These are phyloP conservation scores for Scheffersomyces spartinae DNA, from an alignment of 805 yeast species.

Conservation along the genomic window DNA sequence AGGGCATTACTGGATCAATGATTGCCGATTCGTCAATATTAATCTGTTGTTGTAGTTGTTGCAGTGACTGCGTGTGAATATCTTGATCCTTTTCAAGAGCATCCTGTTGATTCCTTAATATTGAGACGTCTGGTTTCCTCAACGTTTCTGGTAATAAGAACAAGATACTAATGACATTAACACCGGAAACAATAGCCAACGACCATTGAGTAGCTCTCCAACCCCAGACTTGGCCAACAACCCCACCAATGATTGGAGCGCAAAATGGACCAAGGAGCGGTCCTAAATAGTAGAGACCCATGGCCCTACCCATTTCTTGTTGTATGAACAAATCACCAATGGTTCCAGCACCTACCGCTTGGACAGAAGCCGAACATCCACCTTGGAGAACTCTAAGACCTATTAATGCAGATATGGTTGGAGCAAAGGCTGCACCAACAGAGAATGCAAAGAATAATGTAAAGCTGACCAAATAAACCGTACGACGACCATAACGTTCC, in stretches of 20 bases:
- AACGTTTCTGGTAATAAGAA: constrained; percentile 73
- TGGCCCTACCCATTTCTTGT: constrained; percentile 61
- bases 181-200: constrained; percentile 54
- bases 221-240: constrained; percentile 57
- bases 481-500: constrained; percentile 64
- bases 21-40: constrained; percentile 23
- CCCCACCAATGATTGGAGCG: constrained; percentile 73
- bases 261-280: constrained; percentile 71
- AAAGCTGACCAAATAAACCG: constrained; percentile 62
- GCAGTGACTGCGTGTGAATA: constrained; percentile 4
- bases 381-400: constrained; percentile 64
- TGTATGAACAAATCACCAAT: constrained; percentile 62
- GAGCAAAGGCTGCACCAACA: constrained; percentile 61
- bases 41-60: constrained; percentile 11
- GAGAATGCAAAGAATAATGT: constrained; percentile 50
- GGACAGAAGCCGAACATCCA: constrained; percentile 77
- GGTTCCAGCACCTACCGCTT: constrained; percentile 85
- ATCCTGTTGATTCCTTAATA: constrained; percentile 1
- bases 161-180: constrained; percentile 35
- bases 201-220: constrained; percentile 92
- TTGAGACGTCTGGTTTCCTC: constrained; percentile 49
- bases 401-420: constrained; percentile 49
- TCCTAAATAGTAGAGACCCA: constrained; percentile 75
- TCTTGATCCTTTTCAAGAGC: background rate
- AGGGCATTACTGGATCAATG: constrained; percentile 29